Evolutionary conservation across 1,284 basidiomycete genomes (phyloP).

Genomic region (Heterobasidion annosum): DNA sequence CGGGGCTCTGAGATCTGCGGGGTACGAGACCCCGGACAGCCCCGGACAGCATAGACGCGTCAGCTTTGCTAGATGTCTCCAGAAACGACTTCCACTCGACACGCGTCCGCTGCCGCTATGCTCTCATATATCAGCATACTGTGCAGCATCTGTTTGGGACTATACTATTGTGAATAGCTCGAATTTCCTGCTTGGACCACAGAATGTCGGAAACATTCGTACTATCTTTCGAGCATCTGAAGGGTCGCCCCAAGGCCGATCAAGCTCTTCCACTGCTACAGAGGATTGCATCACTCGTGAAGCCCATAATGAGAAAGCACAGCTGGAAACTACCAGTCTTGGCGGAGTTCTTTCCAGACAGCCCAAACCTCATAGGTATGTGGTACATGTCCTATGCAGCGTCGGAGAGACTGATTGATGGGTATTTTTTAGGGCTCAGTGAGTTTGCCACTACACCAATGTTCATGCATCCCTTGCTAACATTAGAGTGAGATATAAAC

Average conservation of each 20-base stretch:
- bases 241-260: slow-evolving; percentile 49
- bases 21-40: too few species aligned
- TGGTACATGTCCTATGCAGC: background rate
- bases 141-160: too few species aligned
- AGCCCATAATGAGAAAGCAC: slow-evolving; percentile 84
- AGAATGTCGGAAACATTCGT: slow-evolving; percentile 43
- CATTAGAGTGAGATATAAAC: slow-evolving; percentile 51
- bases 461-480: background rate
- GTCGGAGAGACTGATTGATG: background rate
- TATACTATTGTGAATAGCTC: background rate
- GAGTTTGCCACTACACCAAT: slow-evolving; percentile 19
- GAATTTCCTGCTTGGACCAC: background rate
- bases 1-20: too few species aligned
- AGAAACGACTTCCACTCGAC: too few species aligned
- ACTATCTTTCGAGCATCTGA: slow-evolving; percentile 59
- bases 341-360: slow-evolving; percentile 79
- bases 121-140: too few species aligned
- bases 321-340: slow-evolving; percentile 75
- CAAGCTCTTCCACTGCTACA: slow-evolving; percentile 60
- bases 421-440: slow-evolving; percentile 20
- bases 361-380: slow-evolving; percentile 66
- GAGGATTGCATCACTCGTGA: slow-evolving; percentile 71
- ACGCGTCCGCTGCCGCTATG: too few species aligned
- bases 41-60: too few species aligned
- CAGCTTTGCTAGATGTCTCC: too few species aligned